Percentiles rank a stretch among this genome's conserved stretches.
Conservation (phyloP, 352 stramenopile species). For the Aphanomyces euteiches region DNA sequence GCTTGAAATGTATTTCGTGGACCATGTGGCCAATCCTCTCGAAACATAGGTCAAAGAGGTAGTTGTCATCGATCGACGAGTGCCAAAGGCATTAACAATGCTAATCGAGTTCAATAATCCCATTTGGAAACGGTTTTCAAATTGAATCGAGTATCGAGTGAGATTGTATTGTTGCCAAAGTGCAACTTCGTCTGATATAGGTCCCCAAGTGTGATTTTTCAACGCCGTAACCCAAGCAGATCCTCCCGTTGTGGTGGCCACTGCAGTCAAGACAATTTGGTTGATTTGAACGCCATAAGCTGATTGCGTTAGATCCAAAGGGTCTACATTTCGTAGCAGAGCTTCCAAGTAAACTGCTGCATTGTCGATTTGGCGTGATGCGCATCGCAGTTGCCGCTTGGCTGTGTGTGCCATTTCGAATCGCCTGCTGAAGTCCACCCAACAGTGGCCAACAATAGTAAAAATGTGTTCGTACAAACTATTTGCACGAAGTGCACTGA, state of each 20-base stretch:
- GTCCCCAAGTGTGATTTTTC: background rate
- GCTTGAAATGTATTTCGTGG: background rate
- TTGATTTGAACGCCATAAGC: conserved; percentile 11
- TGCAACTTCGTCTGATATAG: conserved; percentile 3
- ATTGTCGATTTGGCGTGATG: background rate
- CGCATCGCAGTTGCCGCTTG: background rate
- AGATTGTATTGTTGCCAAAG: background rate
- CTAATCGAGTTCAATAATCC: conserved; percentile 14
- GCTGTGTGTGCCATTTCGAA: conserved; percentile 26
- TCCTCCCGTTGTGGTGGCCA: background rate
- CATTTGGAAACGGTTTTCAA: conserved; percentile 16
- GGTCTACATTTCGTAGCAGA: background rate
- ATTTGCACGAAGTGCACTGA: conserved; percentile 1
- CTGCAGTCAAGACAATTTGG: background rate
- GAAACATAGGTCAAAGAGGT: background rate
- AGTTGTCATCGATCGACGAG: background rate
- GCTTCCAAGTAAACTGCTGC: conserved; percentile 27
- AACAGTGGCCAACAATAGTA: conserved; percentile 2
- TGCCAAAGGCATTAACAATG: conserved; percentile 23
- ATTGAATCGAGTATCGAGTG: background rate
- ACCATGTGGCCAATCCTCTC: conserved; percentile 13
- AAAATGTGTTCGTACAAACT: conserved; percentile 5
- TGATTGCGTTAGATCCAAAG: background rate
- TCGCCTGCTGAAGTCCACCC: conserved; percentile 4
- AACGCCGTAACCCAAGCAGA: background rate